Evolutionary conservation across 495 filamentous ascomycete genomes (phyloP).

Genomic region (Stereocaulon alpinum): DNA sequence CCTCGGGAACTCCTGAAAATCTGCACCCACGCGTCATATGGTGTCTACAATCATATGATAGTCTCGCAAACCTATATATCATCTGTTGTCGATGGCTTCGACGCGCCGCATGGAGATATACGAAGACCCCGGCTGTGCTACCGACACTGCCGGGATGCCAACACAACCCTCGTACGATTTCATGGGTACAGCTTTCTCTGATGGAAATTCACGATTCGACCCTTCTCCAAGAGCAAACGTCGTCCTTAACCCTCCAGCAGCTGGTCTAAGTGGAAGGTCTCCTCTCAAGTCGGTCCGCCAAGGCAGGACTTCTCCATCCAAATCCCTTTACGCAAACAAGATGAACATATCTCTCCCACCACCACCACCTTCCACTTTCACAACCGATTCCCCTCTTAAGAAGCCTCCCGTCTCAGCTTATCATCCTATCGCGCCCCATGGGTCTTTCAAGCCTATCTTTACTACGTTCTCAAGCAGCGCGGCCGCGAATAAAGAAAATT

Average conservation of each 20-base stretch:
- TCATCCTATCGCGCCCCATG: slow-evolving; percentile 36
- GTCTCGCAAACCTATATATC: not conserved
- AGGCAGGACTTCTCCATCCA: slow-evolving; percentile 37
- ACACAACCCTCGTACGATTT: slow-evolving; percentile 33
- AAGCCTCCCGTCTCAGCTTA: slow-evolving; percentile 53
- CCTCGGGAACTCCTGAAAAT: not conserved
- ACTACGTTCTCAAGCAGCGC: slow-evolving; percentile 47
- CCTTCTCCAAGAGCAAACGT: slow-evolving; percentile 32
- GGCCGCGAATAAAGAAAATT: slow-evolving; percentile 56
- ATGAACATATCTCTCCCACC: slow-evolving; percentile 59
- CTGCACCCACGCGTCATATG: slow-evolving; percentile 15
- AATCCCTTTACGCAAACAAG: slow-evolving; percentile 31
- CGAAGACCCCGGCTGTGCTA: slow-evolving; percentile 47
- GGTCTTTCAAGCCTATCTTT: slow-evolving; percentile 55
- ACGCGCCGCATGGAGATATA: slow-evolving; percentile 60
- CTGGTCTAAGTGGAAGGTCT: slow-evolving; percentile 43
- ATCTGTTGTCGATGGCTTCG: slow-evolving; percentile 41
- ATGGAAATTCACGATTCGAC: slow-evolving; percentile 30
- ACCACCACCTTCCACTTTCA: slow-evolving; percentile 50
- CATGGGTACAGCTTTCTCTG: slow-evolving; percentile 29
- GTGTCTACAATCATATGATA: not conserved
- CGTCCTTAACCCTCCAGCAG: slow-evolving; percentile 45
- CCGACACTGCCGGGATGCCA: slow-evolving; percentile 37
- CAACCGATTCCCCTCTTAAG: slow-evolving; percentile 82
- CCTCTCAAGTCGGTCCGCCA: slow-evolving; percentile 42